A percentile compares a stretch with the other conserved stretches of the same genome.
Conservation (phyloP, 1,284 basidiomycete genomes). For the Dichomitus squalens region DNA sequence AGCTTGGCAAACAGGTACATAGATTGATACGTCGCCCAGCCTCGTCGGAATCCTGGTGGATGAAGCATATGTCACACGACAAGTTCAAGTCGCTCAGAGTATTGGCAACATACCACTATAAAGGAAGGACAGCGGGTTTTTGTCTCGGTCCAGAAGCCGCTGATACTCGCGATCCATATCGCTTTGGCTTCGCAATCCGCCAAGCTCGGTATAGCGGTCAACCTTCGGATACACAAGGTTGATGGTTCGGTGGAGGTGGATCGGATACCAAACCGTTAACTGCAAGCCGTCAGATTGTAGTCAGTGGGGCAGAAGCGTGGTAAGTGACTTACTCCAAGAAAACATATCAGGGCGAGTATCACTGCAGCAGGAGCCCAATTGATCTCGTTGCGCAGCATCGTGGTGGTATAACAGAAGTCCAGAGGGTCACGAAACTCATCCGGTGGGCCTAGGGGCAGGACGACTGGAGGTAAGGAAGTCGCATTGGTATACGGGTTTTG, state of each 20-base stretch:
- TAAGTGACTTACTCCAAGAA: conserved; percentile 51
- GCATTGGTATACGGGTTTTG: conserved; percentile 68
- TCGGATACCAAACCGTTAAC: conserved; percentile 76
- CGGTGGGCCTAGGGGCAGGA: conserved; percentile 55
- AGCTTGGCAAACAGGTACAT: conserved; percentile 72
- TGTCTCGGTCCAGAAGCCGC: conserved; percentile 64
- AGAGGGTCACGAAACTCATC: conserved; percentile 61
- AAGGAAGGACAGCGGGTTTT: conserved; percentile 71
- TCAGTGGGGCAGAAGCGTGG: not conserved
- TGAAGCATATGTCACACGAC: not conserved
- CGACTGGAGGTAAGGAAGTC: conserved; percentile 49
- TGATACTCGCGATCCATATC: conserved; percentile 79
- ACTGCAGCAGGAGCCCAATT: conserved; percentile 73
- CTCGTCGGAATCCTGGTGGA: conserved; percentile 70
- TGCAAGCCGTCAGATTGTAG: conserved; percentile 30
- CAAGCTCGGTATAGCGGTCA: conserved; percentile 73
- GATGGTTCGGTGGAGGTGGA: conserved; percentile 62
- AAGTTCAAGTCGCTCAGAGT: not conserved
- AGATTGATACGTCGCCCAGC: conserved; percentile 68
- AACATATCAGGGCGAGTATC: conserved; percentile 55
- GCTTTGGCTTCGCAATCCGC: conserved; percentile 52
- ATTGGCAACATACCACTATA: conserved; percentile 56
- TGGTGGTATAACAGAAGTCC: conserved; percentile 81
- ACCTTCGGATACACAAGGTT: conserved; percentile 62
- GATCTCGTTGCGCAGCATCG: conserved; percentile 70